Evolutionary conservation across 345 rosid genomes (phyloP), one percentile per base, ranked within the genome.

Genomic region (Syzygium aqueum): DNA sequence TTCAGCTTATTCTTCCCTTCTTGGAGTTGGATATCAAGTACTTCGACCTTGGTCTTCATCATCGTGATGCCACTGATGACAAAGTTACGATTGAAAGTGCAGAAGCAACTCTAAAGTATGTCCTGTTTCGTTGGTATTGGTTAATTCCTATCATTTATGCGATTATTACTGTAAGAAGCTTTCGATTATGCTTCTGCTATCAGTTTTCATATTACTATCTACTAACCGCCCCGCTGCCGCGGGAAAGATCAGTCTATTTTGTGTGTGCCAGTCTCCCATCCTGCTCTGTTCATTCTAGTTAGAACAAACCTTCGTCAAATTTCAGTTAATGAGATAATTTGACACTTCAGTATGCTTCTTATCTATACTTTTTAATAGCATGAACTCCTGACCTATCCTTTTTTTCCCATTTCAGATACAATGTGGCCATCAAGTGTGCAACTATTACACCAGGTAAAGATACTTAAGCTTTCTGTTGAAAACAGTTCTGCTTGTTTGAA

Each of bases 341-440:
- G 80, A 73, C 46, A 8, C 80, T n/a, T 19, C 53, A 3, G 9
- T 49, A 49, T 51, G 56, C 57, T 84, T 84, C 43, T 84, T 46
- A 8, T 57, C 51, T 21, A 5, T 46, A 25, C 25, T 51, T 19
- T 65, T 5, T 50, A 53, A 28, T 51, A 11, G 11, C 63, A 15
- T 28, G 11, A 52, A 33, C 28, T 77, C 10, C 51, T 86, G 53
- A 46, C 65, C 49, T 25, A 52, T 37, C 21, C 51, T 86, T 65
- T 51, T 86, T 65, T 33, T 19, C 80, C 80, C 52, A 21, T 86
- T 91, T 49, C 82, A 97, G 99, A 96, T 96, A 95, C 89, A 97
- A 97, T 93, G 99, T 97, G 27, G 99, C 99, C 13, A 95, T 97
- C 89, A 96, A 97, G 92, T 96, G 99, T 87, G 99, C 99, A 84